A percentile compares a stretch with the other conserved stretches of the same genome.
Conservation (phyloP, 2,329 filamentous ascomycete species). For the Pyricularia sp. region DNA sequence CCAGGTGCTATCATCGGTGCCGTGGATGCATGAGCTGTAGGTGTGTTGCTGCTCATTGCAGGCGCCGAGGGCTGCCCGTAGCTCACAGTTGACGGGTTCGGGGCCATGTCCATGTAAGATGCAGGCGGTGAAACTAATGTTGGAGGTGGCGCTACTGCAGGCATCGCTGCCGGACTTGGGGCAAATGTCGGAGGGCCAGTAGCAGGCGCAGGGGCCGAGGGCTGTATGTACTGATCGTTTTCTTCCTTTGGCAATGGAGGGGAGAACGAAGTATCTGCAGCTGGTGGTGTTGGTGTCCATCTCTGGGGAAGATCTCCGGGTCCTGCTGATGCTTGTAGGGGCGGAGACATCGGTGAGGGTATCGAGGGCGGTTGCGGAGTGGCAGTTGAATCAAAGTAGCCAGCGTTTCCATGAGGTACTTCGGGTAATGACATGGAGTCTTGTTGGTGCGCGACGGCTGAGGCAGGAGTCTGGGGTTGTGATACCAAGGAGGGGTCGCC, state of each 20-base stretch:
- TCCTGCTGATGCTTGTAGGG: constrained; percentile 15
- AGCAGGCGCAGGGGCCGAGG: constrained; percentile 10
- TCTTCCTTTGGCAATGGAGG: constrained; percentile 20
- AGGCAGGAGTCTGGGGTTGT: constrained; percentile 26
- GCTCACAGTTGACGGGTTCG: constrained; percentile 11
- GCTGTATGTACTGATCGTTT: constrained; percentile 20
- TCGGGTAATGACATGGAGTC: constrained; percentile 18
- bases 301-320: constrained; percentile 14
- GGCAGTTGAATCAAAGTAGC: constrained; percentile 10
- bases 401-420: constrained; percentile 13
- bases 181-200: constrained; percentile 17
- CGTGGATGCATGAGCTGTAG: constrained; percentile 9
- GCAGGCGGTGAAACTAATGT: constrained; percentile 12
- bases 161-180: constrained; percentile 14
- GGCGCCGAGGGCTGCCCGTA: constrained; percentile 1
- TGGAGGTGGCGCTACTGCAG: constrained; percentile 19
- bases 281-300: constrained; percentile 16
- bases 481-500: constrained; percentile 22
- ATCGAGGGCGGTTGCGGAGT: constrained; percentile 5
- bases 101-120: constrained; percentile 12
- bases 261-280: constrained; percentile 20
- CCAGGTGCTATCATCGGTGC: not conserved
- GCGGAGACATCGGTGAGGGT: constrained; percentile 19
- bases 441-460: constrained; percentile 19
- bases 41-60: not conserved